Evolutionary conservation across 176 grass and related monocot genomes (phyloP).

Genomic region (Hsuehochloa calcarea): DNA sequence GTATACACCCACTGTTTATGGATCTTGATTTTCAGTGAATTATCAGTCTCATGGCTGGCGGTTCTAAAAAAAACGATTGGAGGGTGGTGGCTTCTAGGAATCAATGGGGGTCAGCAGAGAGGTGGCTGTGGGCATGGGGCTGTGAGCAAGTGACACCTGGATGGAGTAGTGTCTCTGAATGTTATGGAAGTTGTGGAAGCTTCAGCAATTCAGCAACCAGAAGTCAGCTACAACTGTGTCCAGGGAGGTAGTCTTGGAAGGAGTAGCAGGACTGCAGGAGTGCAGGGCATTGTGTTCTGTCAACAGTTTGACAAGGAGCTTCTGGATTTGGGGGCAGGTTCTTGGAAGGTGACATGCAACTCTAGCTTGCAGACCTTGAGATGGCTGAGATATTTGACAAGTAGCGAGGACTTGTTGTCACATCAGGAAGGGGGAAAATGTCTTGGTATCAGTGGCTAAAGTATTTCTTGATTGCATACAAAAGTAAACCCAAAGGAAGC

Average conservation of each 20-base stretch:
- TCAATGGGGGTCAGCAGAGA: conserved; percentile 9
- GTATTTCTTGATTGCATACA: background rate
- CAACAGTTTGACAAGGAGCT: conserved; percentile 29
- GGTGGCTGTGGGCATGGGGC: background rate
- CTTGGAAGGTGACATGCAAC: conserved; percentile 49
- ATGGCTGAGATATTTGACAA: background rate
- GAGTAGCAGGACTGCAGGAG: background rate
- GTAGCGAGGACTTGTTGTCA: background rate
- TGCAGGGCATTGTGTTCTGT: conserved; percentile 24
- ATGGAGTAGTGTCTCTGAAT: conserved; percentile 21
- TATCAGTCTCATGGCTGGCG: conserved; percentile 36
- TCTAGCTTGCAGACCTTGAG: background rate
- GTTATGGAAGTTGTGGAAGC: background rate
- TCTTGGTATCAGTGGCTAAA: background rate
- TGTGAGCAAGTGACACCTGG: conserved; percentile 34
- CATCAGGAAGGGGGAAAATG: conserved; percentile 7
- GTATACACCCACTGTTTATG: conserved; percentile 40
- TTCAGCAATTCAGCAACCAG: conserved; percentile 11
- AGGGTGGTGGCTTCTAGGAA: conserved; percentile 35
- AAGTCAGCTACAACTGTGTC: conserved; percentile 37
- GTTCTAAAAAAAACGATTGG: conserved; percentile 33
- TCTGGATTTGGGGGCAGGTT: conserved; percentile 25
- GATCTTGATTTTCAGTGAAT: conserved; percentile 46
- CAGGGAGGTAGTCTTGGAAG: conserved; percentile 35
- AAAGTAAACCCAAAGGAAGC: conserved; percentile 15